Base-by-base conservation (phyloP, 768 basidiomycete genomes). In the Lactarius hatsudake region DNA sequence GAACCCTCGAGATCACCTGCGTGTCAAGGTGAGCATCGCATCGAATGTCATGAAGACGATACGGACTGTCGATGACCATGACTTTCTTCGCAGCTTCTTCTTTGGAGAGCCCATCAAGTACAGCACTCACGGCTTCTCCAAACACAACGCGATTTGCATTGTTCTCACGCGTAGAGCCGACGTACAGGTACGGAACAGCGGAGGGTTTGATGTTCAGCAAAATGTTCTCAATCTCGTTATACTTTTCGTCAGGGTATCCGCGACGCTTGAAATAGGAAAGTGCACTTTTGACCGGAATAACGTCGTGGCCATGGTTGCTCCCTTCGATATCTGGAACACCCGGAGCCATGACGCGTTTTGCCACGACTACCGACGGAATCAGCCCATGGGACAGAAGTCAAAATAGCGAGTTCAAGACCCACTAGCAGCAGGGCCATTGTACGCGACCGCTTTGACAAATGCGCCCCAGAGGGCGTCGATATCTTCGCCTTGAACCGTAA, bases 1-100 rank as follows among this genome's bases (percentile, higher is more conserved):
- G 93, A 94, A 40, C 93, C 93, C 80, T 95, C 92, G 57, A 94
- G 78, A 74, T 94, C 93, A 73, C 86, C 89, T 91, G 65, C 32
- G 51, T 0, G 51, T 45, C 54, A 36, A 61, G 18, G 75, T 45
- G 63, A 72, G 57, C 32, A 42, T 8, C 69, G 38, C 56, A 48
- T 5, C 17, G 65, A 34, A 17, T 43, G 17, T 64, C 7, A 9
- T 26, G n/a, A 18, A 23, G 20, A 56, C 45, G 26, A 42, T 1
- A 81, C 87, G 62, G 69, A 87, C 89, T 90, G 73, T 94, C 93
- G 68, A 95, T 93, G 66, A 93, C 91, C 87, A 94, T 86, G 53
- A 94, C 92, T 75, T 87, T 92, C 76, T 82, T 82, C 12, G 84
- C 84, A 1, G 88, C 88, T 73, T 93, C 91, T 74, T 91, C 89